Conservation (phyloP, 2,329 filamentous ascomycete genomes). For the Beauveria bassiana region DNA sequence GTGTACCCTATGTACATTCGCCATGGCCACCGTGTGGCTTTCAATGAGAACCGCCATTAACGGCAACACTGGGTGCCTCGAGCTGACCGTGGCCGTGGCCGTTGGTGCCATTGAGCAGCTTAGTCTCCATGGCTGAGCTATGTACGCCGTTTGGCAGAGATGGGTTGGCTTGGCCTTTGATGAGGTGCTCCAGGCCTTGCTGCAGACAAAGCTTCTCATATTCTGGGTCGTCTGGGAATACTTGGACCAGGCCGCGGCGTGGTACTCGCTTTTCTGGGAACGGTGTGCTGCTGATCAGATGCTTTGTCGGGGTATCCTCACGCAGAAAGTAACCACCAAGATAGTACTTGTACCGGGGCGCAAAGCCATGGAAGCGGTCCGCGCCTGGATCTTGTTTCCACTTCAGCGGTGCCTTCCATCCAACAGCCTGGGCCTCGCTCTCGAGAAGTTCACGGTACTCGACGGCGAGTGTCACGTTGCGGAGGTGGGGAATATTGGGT, state of each 20-base stretch:
- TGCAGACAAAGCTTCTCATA: constrained; percentile 47
- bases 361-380: constrained; percentile 43
- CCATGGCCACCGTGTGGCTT: not conserved
- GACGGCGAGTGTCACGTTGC: constrained; percentile 46
- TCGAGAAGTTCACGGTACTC: constrained; percentile 53
- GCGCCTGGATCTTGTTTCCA: constrained; percentile 53
- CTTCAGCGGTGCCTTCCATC: constrained; percentile 38
- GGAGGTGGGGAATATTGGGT: constrained; percentile 50
- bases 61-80: constrained; percentile 16
- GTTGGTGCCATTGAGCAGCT: constrained; percentile 11
- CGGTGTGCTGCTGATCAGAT: constrained; percentile 43
- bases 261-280: constrained; percentile 49
- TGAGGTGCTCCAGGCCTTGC: constrained; percentile 48
- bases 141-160: constrained; percentile 39
- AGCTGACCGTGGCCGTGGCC: constrained; percentile 14
- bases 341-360: constrained; percentile 51
- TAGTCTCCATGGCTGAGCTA: constrained; percentile 36
- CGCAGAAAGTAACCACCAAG: constrained; percentile 46
- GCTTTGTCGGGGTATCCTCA: constrained; percentile 41
- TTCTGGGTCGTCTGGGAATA: constrained; percentile 49
- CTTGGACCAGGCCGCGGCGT: constrained; percentile 44
- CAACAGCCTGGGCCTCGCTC: constrained; percentile 35
- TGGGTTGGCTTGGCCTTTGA: constrained; percentile 38
- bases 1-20: not conserved
- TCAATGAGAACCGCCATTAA: constrained; percentile 22